Evolutionary conservation across 2,329 filamentous ascomycete species (phyloP), one percentile per base, ranked within the genome.

Genomic region (Xylaria sp.): DNA sequence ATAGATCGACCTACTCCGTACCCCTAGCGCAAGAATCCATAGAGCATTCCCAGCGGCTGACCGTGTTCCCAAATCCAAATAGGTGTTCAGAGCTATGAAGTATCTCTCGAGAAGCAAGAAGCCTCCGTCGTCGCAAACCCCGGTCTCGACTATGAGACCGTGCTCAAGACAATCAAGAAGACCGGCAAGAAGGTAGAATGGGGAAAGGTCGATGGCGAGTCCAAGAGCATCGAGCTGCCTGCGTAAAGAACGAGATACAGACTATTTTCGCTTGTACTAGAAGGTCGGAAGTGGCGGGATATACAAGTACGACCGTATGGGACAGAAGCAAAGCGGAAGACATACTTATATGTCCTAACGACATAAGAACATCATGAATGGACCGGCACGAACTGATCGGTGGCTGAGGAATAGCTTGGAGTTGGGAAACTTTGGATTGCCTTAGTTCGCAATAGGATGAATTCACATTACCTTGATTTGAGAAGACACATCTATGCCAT

Each of bases 161-260:
- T 97, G 68, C 89, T 97, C 70, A 87, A 88, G 79, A 97, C 93
- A 81, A 97, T 98, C 81, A 90, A 92, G 87, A 97, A 97, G 90
- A 97, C 94, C 13, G 94, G 94, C 78, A 98, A 98, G 89, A 92
- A 91, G 78, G 90, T 98, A 80, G 97, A 92, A 82, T 90, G 87
- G 34, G 92, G 87, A 74, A 88, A 90, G 84, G 91, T 87, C 28
- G 91, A 94, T 78, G 92, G 92, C 64, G 85, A 87, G 69, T 79
- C 80, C 66, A 82, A 83, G 80, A 86, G 85, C 70, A 80, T 89
- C 70, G 84, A 84, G 76, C 76, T 87, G 34, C 74, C 81, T 34
- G 81, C 81, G 37, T 77, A 77, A 50, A 37, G 32, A 51, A 65
- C 69, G 4, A 6, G 66, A 61, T 65, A 20, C 3, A 41, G 54